Base-by-base conservation (phyloP, 2,329 filamentous ascomycete genomes). In the Cercospora berteroae region DNA sequence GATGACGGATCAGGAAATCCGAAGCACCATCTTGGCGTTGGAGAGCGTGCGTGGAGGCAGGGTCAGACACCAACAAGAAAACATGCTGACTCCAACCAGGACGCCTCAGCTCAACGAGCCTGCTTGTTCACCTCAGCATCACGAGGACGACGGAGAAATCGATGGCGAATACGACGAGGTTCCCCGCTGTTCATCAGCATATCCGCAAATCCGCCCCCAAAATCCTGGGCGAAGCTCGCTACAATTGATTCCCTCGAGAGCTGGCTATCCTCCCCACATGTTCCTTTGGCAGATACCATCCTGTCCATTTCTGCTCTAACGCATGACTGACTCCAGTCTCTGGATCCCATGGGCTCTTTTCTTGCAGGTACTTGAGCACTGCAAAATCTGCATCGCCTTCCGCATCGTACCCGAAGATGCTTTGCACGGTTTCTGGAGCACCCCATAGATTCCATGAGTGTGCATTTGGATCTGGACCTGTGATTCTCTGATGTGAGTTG, bases 361-460 rank as follows among this genome's bases (percentile, higher is more conserved):
- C 65, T 60, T 66, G 66, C 67, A 76, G 61, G 66, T 73, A 73
- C 29, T 63, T 70, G n/a, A 71, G 63, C 56, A 79, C 60, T 16
- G 73, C 74, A 20, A 69, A 67, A 44, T 77, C 76, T 8, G 75
- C 78, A 69, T 79, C 74, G 12, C 65, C 70, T 64, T 80, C 77
- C n/a, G 72, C 75, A 71, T 81, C 78, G 70, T 80, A 81, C 5
- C 74, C 77, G 66, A 79, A 81, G 8, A 79, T 71, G 5, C 75
- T 74, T 36, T 78, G 70, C 31, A 78, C 75, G 3, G 74, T 78
- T 64, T 73, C 70, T 18, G 79, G 77, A 57, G 52, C 52, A 13
- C 25, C 52, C 52, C 52, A 80, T 10, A 80, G 70, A 66, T 80
- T 81, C 55, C 75, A 71, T 65, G 75, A 79, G n/a, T 79, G 62